A percentile compares a stretch with the other conserved stretches of the same genome.
phyloP scores from a whole-genome alignment of 768 basidiomycete genomes.

The Hericium rajendrae region DNA sequence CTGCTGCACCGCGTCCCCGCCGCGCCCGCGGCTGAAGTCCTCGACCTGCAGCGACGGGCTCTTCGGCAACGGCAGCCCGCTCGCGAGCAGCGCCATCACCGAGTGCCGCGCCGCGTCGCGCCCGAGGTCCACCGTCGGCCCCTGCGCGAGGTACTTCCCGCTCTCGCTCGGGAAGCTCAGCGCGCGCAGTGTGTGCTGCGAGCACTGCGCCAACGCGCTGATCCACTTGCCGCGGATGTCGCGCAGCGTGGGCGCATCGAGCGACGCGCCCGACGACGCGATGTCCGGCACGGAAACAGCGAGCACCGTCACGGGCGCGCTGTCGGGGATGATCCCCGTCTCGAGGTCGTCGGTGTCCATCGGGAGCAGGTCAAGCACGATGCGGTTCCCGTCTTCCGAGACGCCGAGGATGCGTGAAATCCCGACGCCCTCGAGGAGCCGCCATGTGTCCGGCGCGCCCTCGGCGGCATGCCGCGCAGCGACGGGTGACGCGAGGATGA shows the following conservation, averaged over 20 bases:
- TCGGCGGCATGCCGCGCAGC: conserved; percentile 16
- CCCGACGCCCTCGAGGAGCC: conserved; percentile 36
- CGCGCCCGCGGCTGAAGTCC: conserved; percentile 22
- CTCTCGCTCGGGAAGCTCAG: conserved; percentile 30
- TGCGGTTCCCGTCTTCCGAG: conserved; percentile 22
- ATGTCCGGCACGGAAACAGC: conserved; percentile 20
- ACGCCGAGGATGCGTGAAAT: conserved; percentile 40
- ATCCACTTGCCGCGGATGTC: conserved; percentile 34
- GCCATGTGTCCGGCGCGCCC: conserved; percentile 25
- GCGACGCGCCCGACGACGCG: conserved; percentile 22
- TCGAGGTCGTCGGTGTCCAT: conserved; percentile 31
- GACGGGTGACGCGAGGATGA: conserved; percentile 44
- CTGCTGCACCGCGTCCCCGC: conserved; percentile 23
- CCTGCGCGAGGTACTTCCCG: conserved; percentile 20
- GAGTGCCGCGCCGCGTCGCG: conserved; percentile 23
- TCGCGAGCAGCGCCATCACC: conserved; percentile 29
- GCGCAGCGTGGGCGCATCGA: conserved; percentile 18
- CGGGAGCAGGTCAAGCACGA: conserved; percentile 44
- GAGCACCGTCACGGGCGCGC: conserved; percentile 25
- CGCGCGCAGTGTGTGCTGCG: conserved; percentile 35
- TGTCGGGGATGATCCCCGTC: conserved; percentile 26
- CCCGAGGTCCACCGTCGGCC: conserved; percentile 20
- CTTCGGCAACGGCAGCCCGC: conserved; percentile 54
- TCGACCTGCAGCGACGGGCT: conserved; percentile 59
- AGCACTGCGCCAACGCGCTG: conserved; percentile 43